Percentiles rank a stretch among this genome's conserved stretches.
Evolutionary conservation across 768 basidiomycete species (phyloP).

Genomic region (Suillus placidus): DNA sequence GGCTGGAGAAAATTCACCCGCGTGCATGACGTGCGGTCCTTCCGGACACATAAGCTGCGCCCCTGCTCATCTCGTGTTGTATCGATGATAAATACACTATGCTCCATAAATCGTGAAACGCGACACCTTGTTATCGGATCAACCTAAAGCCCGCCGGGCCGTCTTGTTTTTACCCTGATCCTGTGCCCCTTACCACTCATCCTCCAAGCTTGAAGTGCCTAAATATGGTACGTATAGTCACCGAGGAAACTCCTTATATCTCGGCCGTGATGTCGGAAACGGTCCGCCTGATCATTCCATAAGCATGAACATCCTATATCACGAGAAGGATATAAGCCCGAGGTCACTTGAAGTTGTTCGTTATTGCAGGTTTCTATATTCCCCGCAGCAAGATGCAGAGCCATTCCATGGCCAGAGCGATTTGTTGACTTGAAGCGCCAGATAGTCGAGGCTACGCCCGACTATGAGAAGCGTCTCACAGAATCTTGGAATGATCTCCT

Average conservation of each 20-base stretch:
- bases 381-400: slow-evolving; percentile 10
- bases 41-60: background rate
- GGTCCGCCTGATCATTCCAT: slow-evolving; percentile 2
- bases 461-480: slow-evolving; percentile 44
- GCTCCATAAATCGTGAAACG: background rate
- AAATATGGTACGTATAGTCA: background rate
- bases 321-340: slow-evolving; percentile 15
- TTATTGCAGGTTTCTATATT: slow-evolving; percentile 3
- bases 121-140: background rate
- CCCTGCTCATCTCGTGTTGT: background rate
- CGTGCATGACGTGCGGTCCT: background rate
- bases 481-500: slow-evolving; percentile 65
- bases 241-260: background rate
- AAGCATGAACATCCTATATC: background rate
- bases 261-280: slow-evolving; percentile 10
- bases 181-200: background rate
- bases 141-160: background rate
- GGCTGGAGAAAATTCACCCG: background rate
- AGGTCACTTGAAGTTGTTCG: background rate
- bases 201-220: background rate
- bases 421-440: slow-evolving; percentile 61
- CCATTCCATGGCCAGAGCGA: slow-evolving; percentile 35
- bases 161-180: background rate
- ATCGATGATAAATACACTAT: background rate
- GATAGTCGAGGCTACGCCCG: slow-evolving; percentile 53